Evolutionary conservation across 345 rosid species (phyloP).

Genomic region (Eucalyptus pauciflora): DNA sequence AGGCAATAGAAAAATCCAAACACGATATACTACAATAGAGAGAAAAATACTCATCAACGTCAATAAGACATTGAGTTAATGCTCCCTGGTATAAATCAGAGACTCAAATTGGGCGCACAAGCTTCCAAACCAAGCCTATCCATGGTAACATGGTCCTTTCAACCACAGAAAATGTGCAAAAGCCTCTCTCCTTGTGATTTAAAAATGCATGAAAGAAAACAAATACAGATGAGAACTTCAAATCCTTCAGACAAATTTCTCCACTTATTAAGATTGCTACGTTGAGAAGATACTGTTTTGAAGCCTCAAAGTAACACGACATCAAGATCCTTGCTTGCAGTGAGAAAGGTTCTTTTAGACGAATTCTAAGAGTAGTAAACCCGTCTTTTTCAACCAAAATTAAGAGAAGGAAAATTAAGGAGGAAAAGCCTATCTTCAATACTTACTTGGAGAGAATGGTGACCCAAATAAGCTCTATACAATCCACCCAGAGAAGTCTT

Average conservation of each 20-base stretch:
- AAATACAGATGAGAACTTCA: neutral
- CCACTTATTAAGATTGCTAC: neutral
- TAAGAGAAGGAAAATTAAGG: neutral
- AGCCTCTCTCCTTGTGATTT: neutral
- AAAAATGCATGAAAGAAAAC: neutral
- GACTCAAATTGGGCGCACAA: neutral
- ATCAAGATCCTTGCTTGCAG: neutral
- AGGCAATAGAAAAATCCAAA: neutral
- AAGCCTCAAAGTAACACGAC: neutral
- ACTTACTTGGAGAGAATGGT: constrained; percentile 79
- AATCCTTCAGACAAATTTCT: neutral
- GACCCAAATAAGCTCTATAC: constrained; percentile 92
- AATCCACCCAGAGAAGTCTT: constrained; percentile 96
- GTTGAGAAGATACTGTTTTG: neutral
- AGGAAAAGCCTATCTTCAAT: neutral
- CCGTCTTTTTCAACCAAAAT: neutral
- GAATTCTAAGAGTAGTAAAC: neutral
- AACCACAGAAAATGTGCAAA: neutral
- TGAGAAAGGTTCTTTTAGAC: neutral
- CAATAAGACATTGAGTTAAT: neutral
- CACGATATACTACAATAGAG: neutral
- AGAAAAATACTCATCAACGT: neutral
- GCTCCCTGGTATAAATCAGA: neutral
- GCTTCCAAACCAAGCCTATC: neutral
- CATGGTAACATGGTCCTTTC: neutral